These are phyloP conservation scores for Musa balbisiana DNA, from an alignment of 202 grass and related monocot genomes.

Conservation along the genomic window DNA sequence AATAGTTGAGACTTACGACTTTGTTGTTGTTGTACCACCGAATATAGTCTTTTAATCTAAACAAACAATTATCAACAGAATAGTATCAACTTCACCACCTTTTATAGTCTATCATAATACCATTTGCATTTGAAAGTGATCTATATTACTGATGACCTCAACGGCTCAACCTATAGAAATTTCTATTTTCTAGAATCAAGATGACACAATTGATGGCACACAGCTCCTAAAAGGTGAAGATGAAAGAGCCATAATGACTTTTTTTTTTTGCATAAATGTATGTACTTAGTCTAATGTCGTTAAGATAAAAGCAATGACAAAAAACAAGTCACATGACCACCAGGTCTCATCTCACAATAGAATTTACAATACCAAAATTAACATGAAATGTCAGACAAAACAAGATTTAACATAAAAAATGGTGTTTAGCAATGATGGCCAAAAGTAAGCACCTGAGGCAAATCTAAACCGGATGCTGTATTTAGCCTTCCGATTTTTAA, in stretches of 20 bases:
- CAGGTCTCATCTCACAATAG: not conserved
- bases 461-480: conserved; percentile 68
- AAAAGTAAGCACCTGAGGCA: conserved; percentile 67
- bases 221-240: not conserved
- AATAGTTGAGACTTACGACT: too few relatives aligned
- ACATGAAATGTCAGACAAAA: not conserved
- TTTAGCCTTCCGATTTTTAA: conserved; percentile 74
- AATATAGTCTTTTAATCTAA: too few relatives aligned
- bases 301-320: not conserved
- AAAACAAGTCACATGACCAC: not conserved
- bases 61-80: too few relatives aligned
- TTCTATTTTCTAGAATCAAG: not conserved
- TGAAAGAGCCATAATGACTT: not conserved
- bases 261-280: not conserved
- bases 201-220: not conserved
- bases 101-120: not conserved
- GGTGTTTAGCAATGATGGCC: conserved; percentile 4
- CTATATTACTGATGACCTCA: not conserved
- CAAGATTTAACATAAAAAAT: conserved; percentile 21
- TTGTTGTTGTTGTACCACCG: too few relatives aligned
- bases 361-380: not conserved
- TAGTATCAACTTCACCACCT: not conserved
- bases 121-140: not conserved
- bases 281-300: not conserved
- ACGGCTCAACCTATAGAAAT: not conserved